phyloP scores from a whole-genome alignment of 2,329 filamentous ascomycete genomes.

The Didymella keratinophila region DNA sequence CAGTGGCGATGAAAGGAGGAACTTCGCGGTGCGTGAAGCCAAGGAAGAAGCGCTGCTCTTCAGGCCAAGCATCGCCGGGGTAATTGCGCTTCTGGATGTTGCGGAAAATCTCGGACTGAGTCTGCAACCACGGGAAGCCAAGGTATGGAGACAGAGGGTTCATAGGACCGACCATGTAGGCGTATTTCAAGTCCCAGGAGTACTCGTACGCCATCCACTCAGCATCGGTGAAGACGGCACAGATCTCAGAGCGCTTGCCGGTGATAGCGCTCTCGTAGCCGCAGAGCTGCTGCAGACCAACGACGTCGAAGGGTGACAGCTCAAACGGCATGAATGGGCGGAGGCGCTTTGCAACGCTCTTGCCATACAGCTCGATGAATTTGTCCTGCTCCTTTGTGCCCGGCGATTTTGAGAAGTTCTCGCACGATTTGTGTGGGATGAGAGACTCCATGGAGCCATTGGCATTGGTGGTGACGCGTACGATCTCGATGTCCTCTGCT shows the following conservation, averaged over 20 bases:
- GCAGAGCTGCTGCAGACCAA: constrained; percentile 70
- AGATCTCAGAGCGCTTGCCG: constrained; percentile 65
- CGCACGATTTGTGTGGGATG: constrained; percentile 48
- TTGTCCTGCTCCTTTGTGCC: constrained; percentile 40
- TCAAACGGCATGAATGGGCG: constrained; percentile 57
- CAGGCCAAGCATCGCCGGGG: constrained; percentile 50
- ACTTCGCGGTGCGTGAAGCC: constrained; percentile 74
- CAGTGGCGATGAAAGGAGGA: constrained; percentile 70
- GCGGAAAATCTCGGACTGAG: constrained; percentile 56
- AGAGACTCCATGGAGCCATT: constrained; percentile 41
- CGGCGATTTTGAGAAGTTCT: constrained; percentile 45
- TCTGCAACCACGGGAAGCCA: constrained; percentile 71
- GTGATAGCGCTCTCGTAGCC: constrained; percentile 70
- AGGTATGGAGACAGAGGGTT: constrained; percentile 63
- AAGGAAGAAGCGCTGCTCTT: constrained; percentile 66
- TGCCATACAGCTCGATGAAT: constrained; percentile 42
- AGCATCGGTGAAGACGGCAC: constrained; percentile 64
- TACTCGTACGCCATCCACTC: constrained; percentile 73
- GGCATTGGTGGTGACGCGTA: constrained; percentile 41
- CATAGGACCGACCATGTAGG: constrained; percentile 71
- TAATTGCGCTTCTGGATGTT: constrained; percentile 46
- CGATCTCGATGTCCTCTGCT: constrained; percentile 42
- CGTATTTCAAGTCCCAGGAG: constrained; percentile 67
- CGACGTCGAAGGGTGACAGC: constrained; percentile 67
- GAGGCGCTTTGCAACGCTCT: constrained; percentile 36